Conservation (phyloP, 345 rosid species). For the Theobroma cacao region DNA sequence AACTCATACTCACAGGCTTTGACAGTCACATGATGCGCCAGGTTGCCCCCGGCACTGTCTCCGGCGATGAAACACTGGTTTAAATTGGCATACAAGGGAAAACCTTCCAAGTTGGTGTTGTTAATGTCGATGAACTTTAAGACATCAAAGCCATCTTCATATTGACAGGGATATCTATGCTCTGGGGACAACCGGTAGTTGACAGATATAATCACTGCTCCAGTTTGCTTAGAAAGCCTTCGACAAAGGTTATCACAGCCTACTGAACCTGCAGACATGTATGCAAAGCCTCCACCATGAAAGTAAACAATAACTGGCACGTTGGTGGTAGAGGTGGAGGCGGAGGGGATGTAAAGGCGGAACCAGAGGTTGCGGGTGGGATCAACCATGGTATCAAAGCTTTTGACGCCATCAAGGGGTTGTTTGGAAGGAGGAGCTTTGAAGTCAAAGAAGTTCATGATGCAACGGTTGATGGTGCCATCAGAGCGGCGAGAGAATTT, state of each 20-base stretch:
- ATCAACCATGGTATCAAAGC: constrained; percentile 2
- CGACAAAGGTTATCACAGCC: constrained; percentile 2
- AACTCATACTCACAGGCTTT: constrained; percentile 16
- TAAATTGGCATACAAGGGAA: constrained; percentile 13
- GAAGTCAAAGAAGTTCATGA: background rate
- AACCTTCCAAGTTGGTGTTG: background rate
- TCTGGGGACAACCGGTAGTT: constrained; percentile 18
- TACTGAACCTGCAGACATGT: background rate
- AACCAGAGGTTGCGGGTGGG: constrained; percentile 10
- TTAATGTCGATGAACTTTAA: constrained; percentile 30
- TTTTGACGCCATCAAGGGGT: background rate
- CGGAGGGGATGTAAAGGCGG: background rate
- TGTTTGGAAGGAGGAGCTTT: constrained; percentile 6
- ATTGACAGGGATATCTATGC: constrained; percentile 12
- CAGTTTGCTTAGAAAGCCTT: constrained; percentile 10
- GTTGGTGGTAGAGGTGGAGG: no score
- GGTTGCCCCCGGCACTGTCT: constrained; percentile 40
- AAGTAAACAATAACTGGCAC: constrained; percentile 4
- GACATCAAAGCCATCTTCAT: constrained; percentile 34
- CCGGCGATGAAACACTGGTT: constrained; percentile 31
- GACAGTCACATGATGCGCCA: constrained; percentile 38
- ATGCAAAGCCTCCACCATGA: constrained; percentile 16
- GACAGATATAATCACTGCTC: constrained; percentile 9
- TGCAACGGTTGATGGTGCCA: constrained; percentile 11
- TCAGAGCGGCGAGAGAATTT: background rate